Percentiles rank a stretch among this genome's conserved stretches.
These are phyloP conservation scores for Tolypocladium ovalisporum DNA, from an alignment of 2,329 filamentous ascomycete species.

Conservation along the genomic window DNA sequence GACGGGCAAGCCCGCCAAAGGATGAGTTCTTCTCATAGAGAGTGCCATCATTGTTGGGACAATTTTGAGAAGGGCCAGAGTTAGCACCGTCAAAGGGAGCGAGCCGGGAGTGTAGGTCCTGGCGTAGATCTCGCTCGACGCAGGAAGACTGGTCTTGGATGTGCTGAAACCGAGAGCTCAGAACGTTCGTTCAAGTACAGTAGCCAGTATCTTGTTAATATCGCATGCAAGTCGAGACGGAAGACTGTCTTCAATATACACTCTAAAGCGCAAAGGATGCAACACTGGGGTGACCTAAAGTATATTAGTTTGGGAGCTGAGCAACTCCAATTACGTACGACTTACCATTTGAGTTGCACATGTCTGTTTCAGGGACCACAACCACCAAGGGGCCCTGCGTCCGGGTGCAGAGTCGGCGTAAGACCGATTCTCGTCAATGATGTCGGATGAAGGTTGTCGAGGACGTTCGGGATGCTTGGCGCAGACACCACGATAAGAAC, in stretches of 20 bases:
- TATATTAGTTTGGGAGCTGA: not conserved
- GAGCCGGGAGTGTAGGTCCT: not conserved
- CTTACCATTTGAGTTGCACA: not conserved
- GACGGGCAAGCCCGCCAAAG: constrained; percentile 24
- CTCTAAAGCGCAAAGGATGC: not conserved
- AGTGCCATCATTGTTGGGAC: constrained; percentile 8
- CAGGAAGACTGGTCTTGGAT: not conserved
- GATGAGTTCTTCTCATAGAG: constrained; percentile 4
- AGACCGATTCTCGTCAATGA: not conserved
- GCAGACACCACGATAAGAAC: not conserved
- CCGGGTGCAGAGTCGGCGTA: not conserved
- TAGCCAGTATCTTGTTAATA: no score
- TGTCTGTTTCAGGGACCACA: not conserved
- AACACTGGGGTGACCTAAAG: not conserved
- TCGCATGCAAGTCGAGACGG: not conserved
- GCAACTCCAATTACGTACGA: not conserved
- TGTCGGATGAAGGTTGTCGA: not conserved
- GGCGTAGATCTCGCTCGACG: not conserved
- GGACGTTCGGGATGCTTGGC: not conserved
- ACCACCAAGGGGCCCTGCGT: not conserved
- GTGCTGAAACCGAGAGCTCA: not conserved
- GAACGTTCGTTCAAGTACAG: not conserved
- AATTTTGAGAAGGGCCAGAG: not conserved
- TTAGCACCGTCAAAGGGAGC: not conserved
- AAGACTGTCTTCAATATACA: not conserved